Base-by-base conservation (phyloP, 768 basidiomycete species). In the Epithele typhae region DNA sequence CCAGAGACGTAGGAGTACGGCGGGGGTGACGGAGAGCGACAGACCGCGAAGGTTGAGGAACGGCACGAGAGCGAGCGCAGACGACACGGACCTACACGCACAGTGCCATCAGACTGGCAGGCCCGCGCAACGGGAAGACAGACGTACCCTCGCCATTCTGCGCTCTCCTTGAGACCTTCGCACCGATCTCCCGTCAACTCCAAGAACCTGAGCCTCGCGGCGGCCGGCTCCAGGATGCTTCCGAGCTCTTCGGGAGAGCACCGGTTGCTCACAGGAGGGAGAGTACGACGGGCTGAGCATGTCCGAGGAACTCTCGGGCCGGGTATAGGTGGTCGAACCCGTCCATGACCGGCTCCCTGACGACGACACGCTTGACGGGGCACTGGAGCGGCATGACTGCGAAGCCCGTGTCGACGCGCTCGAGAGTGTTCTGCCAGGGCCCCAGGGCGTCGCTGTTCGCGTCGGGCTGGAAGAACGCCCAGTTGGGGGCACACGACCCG, bases 141-240 rank as follows among this genome's bases (percentile, higher is more conserved):
- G 21, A 37, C 54, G 17, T 36, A 57, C 55, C 46, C 48, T 47
- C 45, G 49, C 52, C 52, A 57, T 5, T 38, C 43, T 2, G 38
- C 19, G n/a, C 40, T 41, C 3, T 46, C 45, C 15, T 40, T 43
- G 12, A 53, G 25, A 11, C 46, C 42, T 34, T 43, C 43, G 19
- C 52, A 57, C 12, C 55, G 27, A 34, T 51, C 48, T 7, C 52
- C 43, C 7, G 40, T 44, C n/a, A 57, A 21, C 22, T 53, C 49
- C 11, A 57, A 37, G 40, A 37, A 51, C 21, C 38, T 40, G 43
- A 53, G 24, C 8, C 51, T 41, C 1, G 52, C 40, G 3, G 46
- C 52, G 10, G 51, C 48, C 18, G 25, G 38, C 18, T 44, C 40
- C 14, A 52, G 38, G 21, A 52, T 37, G 19, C 40, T 39, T 8